phyloP scores from a whole-genome alignment of 2,329 filamentous ascomycete genomes.

The Nannizziopsis arthrosporioides region DNA sequence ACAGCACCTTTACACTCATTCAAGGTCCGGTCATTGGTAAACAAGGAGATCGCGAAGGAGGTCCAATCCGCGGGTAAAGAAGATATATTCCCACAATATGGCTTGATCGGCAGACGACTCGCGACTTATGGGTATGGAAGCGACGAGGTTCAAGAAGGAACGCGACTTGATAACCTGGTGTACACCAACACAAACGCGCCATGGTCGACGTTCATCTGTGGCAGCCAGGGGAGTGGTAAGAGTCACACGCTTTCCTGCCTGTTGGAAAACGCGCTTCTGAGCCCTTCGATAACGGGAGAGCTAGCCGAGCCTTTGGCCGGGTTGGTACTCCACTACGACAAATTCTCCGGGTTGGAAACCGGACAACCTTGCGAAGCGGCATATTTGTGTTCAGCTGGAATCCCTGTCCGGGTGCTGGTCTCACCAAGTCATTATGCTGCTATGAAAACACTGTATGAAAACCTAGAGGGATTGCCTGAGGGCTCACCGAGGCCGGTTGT shows the following conservation, averaged over 20 bases:
- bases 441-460: constrained; percentile 35
- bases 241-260: constrained; percentile 49
- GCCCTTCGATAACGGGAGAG: constrained; percentile 28
- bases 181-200: constrained; percentile 43
- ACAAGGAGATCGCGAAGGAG: background rate
- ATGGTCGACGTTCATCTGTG: constrained; percentile 51
- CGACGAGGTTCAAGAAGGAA: background rate
- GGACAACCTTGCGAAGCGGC: constrained; percentile 44
- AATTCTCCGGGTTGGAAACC: constrained; percentile 29
- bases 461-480: constrained; percentile 25
- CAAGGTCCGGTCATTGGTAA: background rate
- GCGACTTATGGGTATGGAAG: constrained; percentile 13
- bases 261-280: constrained; percentile 36
- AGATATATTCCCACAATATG: constrained; percentile 18
- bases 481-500: constrained; percentile 31
- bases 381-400: constrained; percentile 38
- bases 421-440: constrained; percentile 37
- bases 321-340: constrained; percentile 47
- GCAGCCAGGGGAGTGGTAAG: constrained; percentile 52
- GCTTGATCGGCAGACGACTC: constrained; percentile 18
- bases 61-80: background rate
- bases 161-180: constrained; percentile 18
- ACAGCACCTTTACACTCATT: constrained; percentile 16
- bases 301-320: constrained; percentile 41
- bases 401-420: constrained; percentile 43